Evolutionary conservation across 805 yeast species (phyloP), one percentile per base, ranked within the genome.

Genomic region (Wickerhamomyces chambardii): DNA sequence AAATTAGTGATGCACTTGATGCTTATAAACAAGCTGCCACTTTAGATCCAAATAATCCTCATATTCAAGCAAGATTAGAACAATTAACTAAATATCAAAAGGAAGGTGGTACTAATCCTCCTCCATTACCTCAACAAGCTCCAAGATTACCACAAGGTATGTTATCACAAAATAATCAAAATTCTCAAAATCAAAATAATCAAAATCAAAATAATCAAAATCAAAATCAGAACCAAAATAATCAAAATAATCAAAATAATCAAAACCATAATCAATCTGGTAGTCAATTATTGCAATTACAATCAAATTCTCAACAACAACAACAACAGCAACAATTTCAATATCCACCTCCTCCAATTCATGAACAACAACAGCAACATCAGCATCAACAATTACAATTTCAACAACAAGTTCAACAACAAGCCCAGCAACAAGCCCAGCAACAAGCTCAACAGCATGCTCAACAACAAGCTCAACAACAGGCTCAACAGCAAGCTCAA

Each of bases 21-120:
- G 98, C 98, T 3, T 92, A 92, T 56, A 84, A 84, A 51, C 92
- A 95, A 44, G 98, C 98, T 5, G 95, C 95, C 26, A 77, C 95
- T 35, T 74, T 92, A 46, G 97, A 92, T 54, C 97, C 97, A 29
- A 83, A 76, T 43, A 90, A 92, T 55, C 85, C 92, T 34, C 97
- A 89, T 58, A 92, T 92, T 51, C 87, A 86, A 63, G 89, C 90
- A 32, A 75, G 98, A 47, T 71, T 92, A 47, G 92, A 87, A 45
- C 95, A 87, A 48, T 68, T 92, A 52, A 75, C 78, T 36, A 75
- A 77, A 52, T 75, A 75, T 57, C 80, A 78, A 59, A 75, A 76
- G 47, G 81, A 77, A 45, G 83, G 84, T 35, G 76, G 78, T 41
- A 73, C 75, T 37, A 61, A 36, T 56, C 66, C 42, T 55, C 70